Base-by-base conservation (phyloP, 148 eudicot species). In the Rhododendron ovatum region DNA sequence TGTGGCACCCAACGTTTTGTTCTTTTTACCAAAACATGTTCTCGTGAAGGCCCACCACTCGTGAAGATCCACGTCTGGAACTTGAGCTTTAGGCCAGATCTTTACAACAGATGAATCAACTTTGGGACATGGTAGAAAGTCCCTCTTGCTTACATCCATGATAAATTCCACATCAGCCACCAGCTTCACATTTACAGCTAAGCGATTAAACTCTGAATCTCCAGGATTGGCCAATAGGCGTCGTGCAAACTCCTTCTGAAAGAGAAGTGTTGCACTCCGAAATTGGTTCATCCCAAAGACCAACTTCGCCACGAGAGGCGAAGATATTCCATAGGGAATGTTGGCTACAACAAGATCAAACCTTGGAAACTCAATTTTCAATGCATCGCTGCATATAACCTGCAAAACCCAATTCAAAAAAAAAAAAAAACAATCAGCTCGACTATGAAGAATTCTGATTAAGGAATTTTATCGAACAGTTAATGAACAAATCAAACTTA, bases 1-100 rank as follows among this genome's bases (percentile, higher is more conserved):
- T 9, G 94, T 97, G 43, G 99, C 98, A 26, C 99, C 98, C 82
- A 97, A 81, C 11, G 99, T 97, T 89, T 97, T 97, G 88, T 97
- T 97, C 87, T 97, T 97, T 93, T 94, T 97, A 83, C 92, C 84
- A 84, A 97, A 97, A 82, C 98, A 95, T 5, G 91, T 91, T 85
- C 93, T 91, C 2, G 98, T 97, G 86, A 97, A 97, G 5, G 98
- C 98, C 91, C 93, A 91, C 99, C 99, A 97, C 86, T 97, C 99
- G 15, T 88, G 88, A 20, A 95, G 86, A 89, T 97, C 92, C n/a
- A 94, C 95, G 20, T 79, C 80, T 1, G 98, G 98, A 85, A 90
- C 84, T 78, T 92, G 93, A 48, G 80, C 63, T 90, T 94, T 97
- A 26, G 94, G 98, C 84, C 86, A 85, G 75, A 97, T 92, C 82